phyloP scores from a whole-genome alignment of 345 rosid genomes.

The Boechera stricta region DNA sequence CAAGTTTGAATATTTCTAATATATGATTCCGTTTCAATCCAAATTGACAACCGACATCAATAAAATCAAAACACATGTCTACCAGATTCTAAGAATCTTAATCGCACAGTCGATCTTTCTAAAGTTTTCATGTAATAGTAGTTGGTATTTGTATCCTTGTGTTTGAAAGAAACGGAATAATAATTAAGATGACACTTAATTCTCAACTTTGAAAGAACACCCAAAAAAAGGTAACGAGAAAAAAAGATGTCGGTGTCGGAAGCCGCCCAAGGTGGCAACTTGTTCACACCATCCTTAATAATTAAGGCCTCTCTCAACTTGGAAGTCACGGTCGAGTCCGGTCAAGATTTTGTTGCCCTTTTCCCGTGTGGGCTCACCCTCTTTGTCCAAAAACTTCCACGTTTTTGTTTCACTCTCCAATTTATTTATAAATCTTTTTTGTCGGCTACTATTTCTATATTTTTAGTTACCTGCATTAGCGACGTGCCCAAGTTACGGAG shows the following conservation, averaged over 20 bases:
- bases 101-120: not conserved
- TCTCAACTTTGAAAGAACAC: slow-evolving; percentile 1
- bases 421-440: not conserved
- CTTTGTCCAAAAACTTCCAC: slow-evolving; percentile 30
- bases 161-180: slow-evolving; percentile 5
- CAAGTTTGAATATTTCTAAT: not conserved
- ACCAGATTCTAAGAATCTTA: not conserved
- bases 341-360: slow-evolving; percentile 44
- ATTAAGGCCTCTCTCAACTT: slow-evolving; percentile 20
- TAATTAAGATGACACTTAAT: not conserved
- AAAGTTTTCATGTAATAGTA: not conserved
- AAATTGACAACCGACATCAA: not conserved
- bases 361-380: slow-evolving; percentile 37
- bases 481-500: too few species aligned
- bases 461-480: not conserved
- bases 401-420: slow-evolving; percentile 22
- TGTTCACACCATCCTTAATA: slow-evolving; percentile 36
- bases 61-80: too few species aligned
- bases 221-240: slow-evolving; percentile 1
- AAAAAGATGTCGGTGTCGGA: slow-evolving; percentile 40
- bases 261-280: slow-evolving; percentile 45
- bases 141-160: not conserved
- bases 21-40: not conserved
- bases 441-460: slow-evolving; percentile 13
- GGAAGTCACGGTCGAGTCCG: slow-evolving; percentile 49